phyloP scores from a whole-genome alignment of 2,329 filamentous ascomycete species.

The Epichloe glyceriae region DNA sequence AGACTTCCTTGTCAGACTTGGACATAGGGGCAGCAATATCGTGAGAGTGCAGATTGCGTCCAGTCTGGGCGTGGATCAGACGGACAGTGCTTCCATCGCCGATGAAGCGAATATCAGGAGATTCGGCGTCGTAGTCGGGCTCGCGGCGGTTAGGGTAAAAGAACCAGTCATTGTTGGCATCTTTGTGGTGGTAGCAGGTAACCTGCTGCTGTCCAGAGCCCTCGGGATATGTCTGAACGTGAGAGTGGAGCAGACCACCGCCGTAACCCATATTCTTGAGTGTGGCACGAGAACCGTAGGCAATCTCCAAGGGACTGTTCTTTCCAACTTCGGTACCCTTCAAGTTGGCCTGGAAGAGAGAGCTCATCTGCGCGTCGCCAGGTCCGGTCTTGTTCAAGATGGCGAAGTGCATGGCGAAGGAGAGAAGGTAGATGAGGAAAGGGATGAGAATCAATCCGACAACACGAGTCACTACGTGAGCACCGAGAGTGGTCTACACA shows the following conservation, averaged over 20 bases:
- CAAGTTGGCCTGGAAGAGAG: constrained; percentile 94
- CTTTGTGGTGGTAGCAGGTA: constrained; percentile 99
- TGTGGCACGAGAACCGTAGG: constrained; percentile 76
- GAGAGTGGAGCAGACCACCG: constrained; percentile 88
- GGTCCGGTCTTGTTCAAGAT: constrained; percentile 89
- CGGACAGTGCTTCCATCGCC: constrained; percentile 68
- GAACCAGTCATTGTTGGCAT: constrained; percentile 99
- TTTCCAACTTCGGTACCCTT: constrained; percentile 87
- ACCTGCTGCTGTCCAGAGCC: constrained; percentile 91
- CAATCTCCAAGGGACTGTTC: constrained; percentile 86
- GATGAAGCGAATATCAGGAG: constrained; percentile 56
- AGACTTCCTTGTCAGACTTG: constrained; percentile 86
- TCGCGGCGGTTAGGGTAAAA: constrained; percentile 87
- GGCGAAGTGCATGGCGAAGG: constrained; percentile 88
- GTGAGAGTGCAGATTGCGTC: constrained; percentile 94
- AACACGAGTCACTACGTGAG: constrained; percentile 69
- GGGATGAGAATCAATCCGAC: constrained; percentile 82
- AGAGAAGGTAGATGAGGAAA: constrained; percentile 84
- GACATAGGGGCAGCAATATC: constrained; percentile 76
- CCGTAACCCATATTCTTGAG: constrained; percentile 99
- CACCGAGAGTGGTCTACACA: constrained; percentile 47
- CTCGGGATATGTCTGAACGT: constrained; percentile 91
- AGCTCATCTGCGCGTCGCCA: constrained; percentile 99
- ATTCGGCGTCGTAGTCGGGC: constrained; percentile 57
- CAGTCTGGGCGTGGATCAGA: constrained; percentile 87